phyloP scores from a whole-genome alignment of 1,284 basidiomycete genomes.

The Rhodotorula mucilaginosa region DNA sequence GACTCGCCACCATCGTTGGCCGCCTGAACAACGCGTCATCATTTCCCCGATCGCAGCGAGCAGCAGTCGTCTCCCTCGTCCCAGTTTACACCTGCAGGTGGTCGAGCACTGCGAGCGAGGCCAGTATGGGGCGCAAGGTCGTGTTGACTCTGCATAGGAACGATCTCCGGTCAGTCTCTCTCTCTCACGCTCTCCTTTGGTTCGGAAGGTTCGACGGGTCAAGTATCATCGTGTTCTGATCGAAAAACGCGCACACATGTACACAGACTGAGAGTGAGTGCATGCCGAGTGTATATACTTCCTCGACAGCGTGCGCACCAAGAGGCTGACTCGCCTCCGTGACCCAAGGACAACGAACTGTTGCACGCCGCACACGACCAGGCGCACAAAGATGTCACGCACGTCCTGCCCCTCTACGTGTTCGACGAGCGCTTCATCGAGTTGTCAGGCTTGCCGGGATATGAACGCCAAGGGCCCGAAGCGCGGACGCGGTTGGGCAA shows the following conservation, averaged over 20 bases:
- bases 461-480: slow-evolving; percentile 47
- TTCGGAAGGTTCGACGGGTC: too few species aligned
- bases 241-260: too few species aligned
- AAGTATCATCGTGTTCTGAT: too few species aligned
- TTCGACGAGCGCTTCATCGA: slow-evolving; percentile 58
- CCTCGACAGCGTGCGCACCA: not conserved
- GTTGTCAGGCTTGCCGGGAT: slow-evolving; percentile 53
- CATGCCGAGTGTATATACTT: too few species aligned
- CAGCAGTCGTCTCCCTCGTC: too few species aligned
- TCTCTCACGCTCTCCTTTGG: too few species aligned
- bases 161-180: slow-evolving; percentile 48
- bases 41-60: too few species aligned
- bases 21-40: too few species aligned
- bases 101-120: not conserved
- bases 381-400: slow-evolving; percentile 47
- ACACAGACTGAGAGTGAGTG: slow-evolving; percentile 1
- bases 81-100: too few species aligned
- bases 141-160: slow-evolving; percentile 47
- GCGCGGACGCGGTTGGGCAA: slow-evolving; percentile 50
- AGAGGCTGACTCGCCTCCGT: not conserved
- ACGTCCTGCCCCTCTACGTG: slow-evolving; percentile 57
- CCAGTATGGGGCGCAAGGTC: slow-evolving; percentile 33
- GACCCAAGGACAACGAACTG: slow-evolving; percentile 54
- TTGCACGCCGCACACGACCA: slow-evolving; percentile 50
- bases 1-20: too few species aligned